Evolutionary conservation across 192 early-diverging fungal genomes (phyloP).

Genomic region (Linnemannia hyalina): DNA sequence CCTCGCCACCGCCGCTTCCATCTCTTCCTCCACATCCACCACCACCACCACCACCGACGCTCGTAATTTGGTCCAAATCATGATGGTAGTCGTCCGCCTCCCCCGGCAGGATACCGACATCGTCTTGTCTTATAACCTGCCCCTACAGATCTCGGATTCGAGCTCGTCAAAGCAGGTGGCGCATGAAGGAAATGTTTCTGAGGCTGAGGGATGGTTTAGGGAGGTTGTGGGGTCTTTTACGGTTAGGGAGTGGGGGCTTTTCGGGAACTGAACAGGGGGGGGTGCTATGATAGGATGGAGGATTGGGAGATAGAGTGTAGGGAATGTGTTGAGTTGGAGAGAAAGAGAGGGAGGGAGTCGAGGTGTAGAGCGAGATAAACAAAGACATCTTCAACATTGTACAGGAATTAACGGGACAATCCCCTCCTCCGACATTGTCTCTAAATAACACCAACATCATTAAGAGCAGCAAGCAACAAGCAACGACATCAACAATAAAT

Average conservation of each 20-base stretch:
- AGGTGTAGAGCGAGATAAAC: too few species aligned
- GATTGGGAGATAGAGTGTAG: too few species aligned
- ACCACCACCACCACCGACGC: slow-evolving; percentile 39
- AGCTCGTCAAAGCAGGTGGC: slow-evolving; percentile 65
- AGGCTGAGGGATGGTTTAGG: slow-evolving; percentile 61
- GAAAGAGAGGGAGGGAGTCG: too few species aligned
- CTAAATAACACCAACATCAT: too few species aligned
- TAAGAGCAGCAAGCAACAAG: too few species aligned
- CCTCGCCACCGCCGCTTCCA: background rate
- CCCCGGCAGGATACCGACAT: slow-evolving; percentile 79
- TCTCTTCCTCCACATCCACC: background rate
- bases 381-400: too few species aligned
- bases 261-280: slow-evolving; percentile 44
- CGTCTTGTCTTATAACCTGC: slow-evolving; percentile 82
- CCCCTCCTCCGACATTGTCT: too few species aligned
- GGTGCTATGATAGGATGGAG: background rate
- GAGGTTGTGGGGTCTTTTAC: slow-evolving; percentile 55
- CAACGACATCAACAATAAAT: background rate
- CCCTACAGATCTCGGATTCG: slow-evolving; percentile 63
- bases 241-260: slow-evolving; percentile 72
- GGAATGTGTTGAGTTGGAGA: too few species aligned
- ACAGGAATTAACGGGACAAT: too few species aligned
- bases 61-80: slow-evolving; percentile 72
- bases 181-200: slow-evolving; percentile 39
- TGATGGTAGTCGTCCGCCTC: slow-evolving; percentile 81